Percentiles rank a stretch among this genome's conserved stretches.
phyloP scores from a whole-genome alignment of 2,329 filamentous ascomycete genomes.

The Cercospora sp. region DNA sequence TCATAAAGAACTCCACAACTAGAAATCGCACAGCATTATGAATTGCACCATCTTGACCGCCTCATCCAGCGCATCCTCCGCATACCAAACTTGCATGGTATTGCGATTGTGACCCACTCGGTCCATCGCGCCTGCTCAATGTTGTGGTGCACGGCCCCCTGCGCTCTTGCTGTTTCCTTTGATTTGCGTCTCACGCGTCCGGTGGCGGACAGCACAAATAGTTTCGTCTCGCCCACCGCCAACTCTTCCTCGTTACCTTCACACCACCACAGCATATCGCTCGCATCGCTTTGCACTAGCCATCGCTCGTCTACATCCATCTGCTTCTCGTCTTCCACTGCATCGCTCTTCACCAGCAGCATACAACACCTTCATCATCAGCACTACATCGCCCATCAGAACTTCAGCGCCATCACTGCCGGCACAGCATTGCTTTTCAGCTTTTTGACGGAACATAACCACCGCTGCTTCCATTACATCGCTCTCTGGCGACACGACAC shows the following conservation, averaged over 20 bases:
- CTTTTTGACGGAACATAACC: neutral
- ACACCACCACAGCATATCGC: neutral
- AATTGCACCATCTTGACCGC: neutral
- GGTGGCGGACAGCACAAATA: neutral
- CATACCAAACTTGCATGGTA: neutral
- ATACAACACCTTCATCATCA: neutral
- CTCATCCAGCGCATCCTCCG: neutral
- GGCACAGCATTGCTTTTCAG: neutral
- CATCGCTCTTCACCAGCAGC: neutral
- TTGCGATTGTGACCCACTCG: neutral
- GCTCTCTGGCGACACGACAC: neutral
- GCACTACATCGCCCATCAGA: neutral
- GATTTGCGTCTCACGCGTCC: neutral
- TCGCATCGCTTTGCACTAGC: neutral
- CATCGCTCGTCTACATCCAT: neutral
- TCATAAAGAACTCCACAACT: neutral
- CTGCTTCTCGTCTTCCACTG: neutral
- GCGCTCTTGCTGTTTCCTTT: neutral
- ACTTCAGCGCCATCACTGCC: neutral
- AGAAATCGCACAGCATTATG: neutral
- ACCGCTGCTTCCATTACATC: neutral
- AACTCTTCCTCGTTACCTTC: neutral
- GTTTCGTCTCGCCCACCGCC: neutral
- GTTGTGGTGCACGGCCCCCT: neutral
- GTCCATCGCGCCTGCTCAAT: neutral